Conservation (phyloP, 225 moss, liverwort and hornwort species). For the Polytrichum commune region DNA sequence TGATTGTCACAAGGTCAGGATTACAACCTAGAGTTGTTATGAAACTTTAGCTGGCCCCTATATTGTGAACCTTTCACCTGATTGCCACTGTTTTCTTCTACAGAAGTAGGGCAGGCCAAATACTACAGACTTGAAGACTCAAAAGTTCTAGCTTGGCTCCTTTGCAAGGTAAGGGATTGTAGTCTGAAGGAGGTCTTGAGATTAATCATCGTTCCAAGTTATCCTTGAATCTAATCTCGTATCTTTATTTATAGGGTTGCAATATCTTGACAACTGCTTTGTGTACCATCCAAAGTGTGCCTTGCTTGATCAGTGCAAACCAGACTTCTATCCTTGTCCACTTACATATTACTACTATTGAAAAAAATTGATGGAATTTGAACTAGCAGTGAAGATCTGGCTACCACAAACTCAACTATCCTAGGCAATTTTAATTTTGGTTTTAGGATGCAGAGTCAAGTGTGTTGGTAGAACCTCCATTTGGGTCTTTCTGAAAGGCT, state of each 20-base stretch:
- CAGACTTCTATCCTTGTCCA: too few species aligned
- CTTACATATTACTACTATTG: too few species aligned
- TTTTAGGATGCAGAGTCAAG: background rate
- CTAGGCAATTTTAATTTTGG: background rate
- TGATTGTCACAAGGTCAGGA: too few species aligned
- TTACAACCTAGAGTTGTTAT: background rate
- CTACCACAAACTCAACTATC: too few species aligned
- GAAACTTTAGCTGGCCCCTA: background rate
- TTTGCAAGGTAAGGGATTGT: conserved; percentile 59
- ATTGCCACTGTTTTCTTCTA: conserved; percentile 8
- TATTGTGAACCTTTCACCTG: background rate
- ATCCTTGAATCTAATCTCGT: background rate
- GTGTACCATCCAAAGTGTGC: too few species aligned
- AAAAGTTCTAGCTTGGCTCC: conserved; percentile 61
- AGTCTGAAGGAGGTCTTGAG: too few species aligned
- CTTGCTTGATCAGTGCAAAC: too few species aligned
- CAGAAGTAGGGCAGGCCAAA: conserved; percentile 54
- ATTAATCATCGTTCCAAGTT: background rate
- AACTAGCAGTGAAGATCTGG: too few species aligned
- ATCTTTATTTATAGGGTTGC: too few species aligned
- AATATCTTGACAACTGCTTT: too few species aligned
- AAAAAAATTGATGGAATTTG: too few species aligned
- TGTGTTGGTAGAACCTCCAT: background rate
- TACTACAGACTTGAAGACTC: conserved; percentile 71
- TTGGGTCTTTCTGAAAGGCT: background rate